Conservation (phyloP, 148 eudicot species). For the Camellia lanceoleosa region DNA sequence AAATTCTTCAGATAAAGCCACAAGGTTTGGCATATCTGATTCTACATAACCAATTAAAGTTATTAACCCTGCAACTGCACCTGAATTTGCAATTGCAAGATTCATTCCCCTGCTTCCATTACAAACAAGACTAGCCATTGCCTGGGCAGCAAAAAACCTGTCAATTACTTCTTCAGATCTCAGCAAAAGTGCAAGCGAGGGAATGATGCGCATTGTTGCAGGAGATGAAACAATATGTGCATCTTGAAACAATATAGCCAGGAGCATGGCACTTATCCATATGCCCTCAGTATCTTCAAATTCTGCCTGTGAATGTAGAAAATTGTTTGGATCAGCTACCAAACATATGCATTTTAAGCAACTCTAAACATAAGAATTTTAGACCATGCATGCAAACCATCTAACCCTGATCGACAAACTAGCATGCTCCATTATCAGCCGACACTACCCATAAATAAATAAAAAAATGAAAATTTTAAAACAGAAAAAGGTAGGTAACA, state of each 20-base stretch:
- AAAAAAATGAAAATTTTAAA: not conserved
- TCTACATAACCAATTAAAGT: conserved; percentile 58
- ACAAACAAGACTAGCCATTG: conserved; percentile 69
- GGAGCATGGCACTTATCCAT: conserved; percentile 72
- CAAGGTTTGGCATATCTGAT: conserved; percentile 64
- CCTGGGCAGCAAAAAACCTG: conserved; percentile 77
- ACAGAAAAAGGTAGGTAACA: not conserved
- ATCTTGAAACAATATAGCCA: conserved; percentile 73
- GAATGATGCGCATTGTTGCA: conserved; percentile 48
- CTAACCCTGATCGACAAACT: conserved; percentile 3
- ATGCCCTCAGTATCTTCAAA: conserved; percentile 67
- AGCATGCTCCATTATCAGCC: not conserved
- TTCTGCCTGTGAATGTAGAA: conserved; percentile 51
- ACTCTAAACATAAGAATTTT: not conserved
- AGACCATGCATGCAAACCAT: not conserved
- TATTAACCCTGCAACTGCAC: conserved; percentile 59
- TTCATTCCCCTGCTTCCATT: conserved; percentile 53
- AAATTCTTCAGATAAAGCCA: conserved; percentile 67
- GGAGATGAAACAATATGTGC: conserved; percentile 49
- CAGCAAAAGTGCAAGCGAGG: conserved; percentile 56
- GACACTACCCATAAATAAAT: not conserved
- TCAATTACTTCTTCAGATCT: conserved; percentile 66
- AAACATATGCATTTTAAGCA: not conserved
- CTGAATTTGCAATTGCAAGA: conserved; percentile 71
- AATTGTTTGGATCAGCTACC: conserved; percentile 1